Conservation (phyloP, 306 rosid species). For the Morella rubra region DNA sequence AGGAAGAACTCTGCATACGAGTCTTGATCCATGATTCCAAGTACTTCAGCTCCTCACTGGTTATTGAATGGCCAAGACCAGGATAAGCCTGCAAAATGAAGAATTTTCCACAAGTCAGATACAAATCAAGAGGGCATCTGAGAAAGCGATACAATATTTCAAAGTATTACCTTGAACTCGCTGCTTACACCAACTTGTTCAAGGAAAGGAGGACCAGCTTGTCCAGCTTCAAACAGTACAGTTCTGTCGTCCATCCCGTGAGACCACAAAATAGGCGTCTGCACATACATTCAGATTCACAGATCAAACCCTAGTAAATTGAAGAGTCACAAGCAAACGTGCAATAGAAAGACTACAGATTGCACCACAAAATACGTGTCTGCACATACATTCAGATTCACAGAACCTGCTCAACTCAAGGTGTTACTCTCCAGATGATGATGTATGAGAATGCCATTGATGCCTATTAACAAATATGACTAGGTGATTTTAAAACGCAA, state of each 20-base stretch:
- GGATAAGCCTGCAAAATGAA: slow-evolving; percentile 60
- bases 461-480: neutral
- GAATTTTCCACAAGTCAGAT: slow-evolving; percentile 11
- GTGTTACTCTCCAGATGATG: neutral
- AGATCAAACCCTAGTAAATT: slow-evolving; percentile 2
- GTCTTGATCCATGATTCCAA: slow-evolving; percentile 82
- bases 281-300: slow-evolving; percentile 29
- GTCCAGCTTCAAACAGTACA: slow-evolving; percentile 77
- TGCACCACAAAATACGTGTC: slow-evolving; percentile 66
- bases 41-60: slow-evolving; percentile 53
- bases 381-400: slow-evolving; percentile 34
- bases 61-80: slow-evolving; percentile 68
- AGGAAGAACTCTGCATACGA: slow-evolving; percentile 57
- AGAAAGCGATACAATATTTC: slow-evolving; percentile 16
- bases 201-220: slow-evolving; percentile 78
- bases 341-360: neutral
- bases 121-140: slow-evolving; percentile 1
- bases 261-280: slow-evolving; percentile 77
- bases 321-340: neutral
- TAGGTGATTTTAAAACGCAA: neutral
- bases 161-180: slow-evolving; percentile 58
- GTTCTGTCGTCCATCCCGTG: slow-evolving; percentile 66
- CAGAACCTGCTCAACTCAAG: neutral
- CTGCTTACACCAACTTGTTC: slow-evolving; percentile 58
- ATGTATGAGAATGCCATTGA: neutral